Evolutionary conservation across 441 rosid species (phyloP).

Genomic region (Eruca vesicaria): DNA sequence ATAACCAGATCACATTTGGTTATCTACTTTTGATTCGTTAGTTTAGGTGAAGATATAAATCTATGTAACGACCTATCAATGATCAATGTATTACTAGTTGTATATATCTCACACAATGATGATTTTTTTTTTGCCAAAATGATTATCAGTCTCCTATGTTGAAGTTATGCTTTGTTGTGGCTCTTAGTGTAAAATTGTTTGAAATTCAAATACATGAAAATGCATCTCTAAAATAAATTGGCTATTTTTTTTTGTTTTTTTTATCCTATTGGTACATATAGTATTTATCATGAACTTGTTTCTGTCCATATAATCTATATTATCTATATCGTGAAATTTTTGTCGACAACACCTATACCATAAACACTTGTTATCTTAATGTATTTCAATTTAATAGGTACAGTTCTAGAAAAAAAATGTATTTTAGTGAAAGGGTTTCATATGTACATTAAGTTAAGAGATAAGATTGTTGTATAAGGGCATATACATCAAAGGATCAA

Average conservation of each 20-base stretch:
- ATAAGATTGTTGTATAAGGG: too few species aligned
- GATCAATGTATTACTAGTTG: background rate
- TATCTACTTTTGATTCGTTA: background rate
- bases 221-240: background rate
- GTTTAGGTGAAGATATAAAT: background rate
- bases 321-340: too few species aligned
- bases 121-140: background rate
- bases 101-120: background rate
- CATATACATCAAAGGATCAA: too few species aligned
- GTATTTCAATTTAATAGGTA: too few species aligned
- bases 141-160: background rate
- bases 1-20: background rate
- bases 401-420: too few species aligned
- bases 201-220: background rate
- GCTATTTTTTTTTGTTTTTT: background rate
- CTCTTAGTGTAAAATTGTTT: background rate
- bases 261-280: background rate
- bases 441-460: too few species aligned
- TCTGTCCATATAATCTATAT: too few species aligned
- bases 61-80: background rate
- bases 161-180: background rate
- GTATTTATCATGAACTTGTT: too few species aligned
- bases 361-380: too few species aligned
- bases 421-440: too few species aligned
- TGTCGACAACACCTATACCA: too few species aligned